Evolutionary conservation across 371 early-diverging fungal genomes (phyloP), one percentile per base, ranked within the genome.

Genomic region (Rhizopus delemar): DNA sequence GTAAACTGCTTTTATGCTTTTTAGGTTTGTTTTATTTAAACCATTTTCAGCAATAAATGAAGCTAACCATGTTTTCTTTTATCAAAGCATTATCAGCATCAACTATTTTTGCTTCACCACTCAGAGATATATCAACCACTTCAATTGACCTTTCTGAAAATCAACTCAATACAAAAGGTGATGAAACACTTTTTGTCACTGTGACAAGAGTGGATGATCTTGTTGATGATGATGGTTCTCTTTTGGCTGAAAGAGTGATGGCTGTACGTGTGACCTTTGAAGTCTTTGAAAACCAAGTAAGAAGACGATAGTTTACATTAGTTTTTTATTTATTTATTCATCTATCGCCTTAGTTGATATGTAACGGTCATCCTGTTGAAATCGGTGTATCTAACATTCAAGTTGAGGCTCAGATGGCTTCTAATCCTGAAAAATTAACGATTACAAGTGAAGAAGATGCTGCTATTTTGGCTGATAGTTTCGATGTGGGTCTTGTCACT

Each of bases 181-280:
- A 73, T 52, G 76, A 77, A 22, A 71, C 73, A 53, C 67, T 80
- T 43, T 77, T 73, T 59, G 86, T 87, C 34, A 84, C 85, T n/a
- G 86, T 86, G 16, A 78, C 81, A 54, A 84, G 91, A 35, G 78
- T 85, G 2, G 91, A 91, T 65, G 86, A 87, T 56, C 78, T 91
- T 28, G 61, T 91, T 12, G 86, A 86, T 45, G 81, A 86, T 65
- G 81, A 85, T 60, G 83, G 85, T 49, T 70, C 79, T 52, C 68
- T 86, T 53, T 60, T 87, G 41, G 90, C 88, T 43, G 88, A 86
- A 70, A 78, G 83, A 45, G 54, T 88, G 49, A 77, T 84, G 78
- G 77, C 86, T 43, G 85, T 90, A 33, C 77, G 79, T 49, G 80
- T 90, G 38, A 76, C 82, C 53, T 90, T 90, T 77, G 89, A 88